Base-by-base conservation (phyloP, 768 basidiomycete genomes). In the Rickenella mellea region DNA sequence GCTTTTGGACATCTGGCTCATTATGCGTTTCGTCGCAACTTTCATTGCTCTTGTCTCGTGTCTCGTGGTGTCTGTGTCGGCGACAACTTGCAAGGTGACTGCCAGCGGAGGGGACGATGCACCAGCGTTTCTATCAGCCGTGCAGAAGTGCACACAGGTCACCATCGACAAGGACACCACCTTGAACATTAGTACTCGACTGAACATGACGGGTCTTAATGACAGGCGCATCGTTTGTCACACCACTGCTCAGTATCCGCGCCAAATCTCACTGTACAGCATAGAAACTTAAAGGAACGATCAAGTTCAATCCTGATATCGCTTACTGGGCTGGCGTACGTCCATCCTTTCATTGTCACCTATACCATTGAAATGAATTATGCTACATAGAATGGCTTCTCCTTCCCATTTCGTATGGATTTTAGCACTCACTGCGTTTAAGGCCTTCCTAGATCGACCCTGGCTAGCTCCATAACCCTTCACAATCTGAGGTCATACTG, bases 171-270 rank as follows among this genome's bases (percentile, higher is more conserved):
- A 57, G 5, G 53, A 55, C 4, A 70, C 69, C 6, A 76, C 73
- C 5, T 58, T 78, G 38, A 73, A 67, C 24, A 73, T 78, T 42
- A 62, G 56, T 14, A 70, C 71, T 5, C 61, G 67, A 22, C 44
- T 78, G 52, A 68, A 77, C 48, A 77, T 73, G 69, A 78, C 75
- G 1, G 69, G 69, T 0, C 54, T 74, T 3, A 41, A 51, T 1
- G 59, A 77, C 55, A 74, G 64, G 51, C 69, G 69, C 32, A 69
- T 78, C 44, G 73, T 75, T 41, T 22, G 67, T 48, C 22, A 24
- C 3, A 35, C 5, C 35, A 17, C 14, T 7, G 14, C 4, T 20
- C 15, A 26, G 22, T 24, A 36, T n/a, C 17, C 25, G 6, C 33
- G 15, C 20, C 24, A 6, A 7, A 5, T n/a, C 8, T 39, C 12